These are phyloP conservation scores for Acer campestre DNA, from an alignment of 345 rosid genomes.

Conservation along the genomic window DNA sequence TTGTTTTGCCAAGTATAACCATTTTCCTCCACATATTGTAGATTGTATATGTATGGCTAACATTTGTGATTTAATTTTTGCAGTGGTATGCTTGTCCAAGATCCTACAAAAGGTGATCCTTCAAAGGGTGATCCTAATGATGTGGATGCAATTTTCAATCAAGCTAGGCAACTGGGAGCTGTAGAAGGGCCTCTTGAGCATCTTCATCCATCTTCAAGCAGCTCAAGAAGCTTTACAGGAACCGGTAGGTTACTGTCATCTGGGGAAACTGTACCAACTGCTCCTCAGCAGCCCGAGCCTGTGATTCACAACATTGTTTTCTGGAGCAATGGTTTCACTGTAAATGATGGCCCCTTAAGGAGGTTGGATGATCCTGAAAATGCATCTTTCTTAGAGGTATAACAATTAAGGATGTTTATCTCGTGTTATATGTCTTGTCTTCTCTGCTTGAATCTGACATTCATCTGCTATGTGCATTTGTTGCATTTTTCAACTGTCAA, in stretches of 20 bases:
- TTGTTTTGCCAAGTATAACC: neutral
- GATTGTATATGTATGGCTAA: neutral
- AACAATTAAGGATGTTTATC: neutral
- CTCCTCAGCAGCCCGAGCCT: conserved; percentile 80
- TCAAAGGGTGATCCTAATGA: conserved; percentile 56
- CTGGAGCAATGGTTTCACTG: conserved; percentile 92
- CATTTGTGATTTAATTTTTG: conserved; percentile 21
- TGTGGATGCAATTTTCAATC: conserved; percentile 90
- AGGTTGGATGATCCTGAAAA: conserved; percentile 94
- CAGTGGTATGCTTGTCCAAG: conserved; percentile 98
- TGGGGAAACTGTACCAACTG: conserved; percentile 73
- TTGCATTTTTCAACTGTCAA: neutral
- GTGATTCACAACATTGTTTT: conserved; percentile 76
- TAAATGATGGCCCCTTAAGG: conserved; percentile 87
- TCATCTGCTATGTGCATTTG: neutral
- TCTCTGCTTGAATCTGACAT: neutral
- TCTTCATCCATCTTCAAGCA: conserved; percentile 68
- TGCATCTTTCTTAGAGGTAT: conserved; percentile 87
- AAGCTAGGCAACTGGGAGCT: conserved; percentile 89
- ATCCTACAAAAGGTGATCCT: conserved; percentile 61
- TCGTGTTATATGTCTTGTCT: neutral
- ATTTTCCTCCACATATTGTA: neutral
- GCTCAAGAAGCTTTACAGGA: conserved; percentile 82
- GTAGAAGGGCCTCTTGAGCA: conserved; percentile 79
- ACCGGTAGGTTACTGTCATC: conserved; percentile 83